These are phyloP conservation scores for Ceriops zippeliana DNA, from an alignment of 345 rosid genomes.

Conservation along the genomic window DNA sequence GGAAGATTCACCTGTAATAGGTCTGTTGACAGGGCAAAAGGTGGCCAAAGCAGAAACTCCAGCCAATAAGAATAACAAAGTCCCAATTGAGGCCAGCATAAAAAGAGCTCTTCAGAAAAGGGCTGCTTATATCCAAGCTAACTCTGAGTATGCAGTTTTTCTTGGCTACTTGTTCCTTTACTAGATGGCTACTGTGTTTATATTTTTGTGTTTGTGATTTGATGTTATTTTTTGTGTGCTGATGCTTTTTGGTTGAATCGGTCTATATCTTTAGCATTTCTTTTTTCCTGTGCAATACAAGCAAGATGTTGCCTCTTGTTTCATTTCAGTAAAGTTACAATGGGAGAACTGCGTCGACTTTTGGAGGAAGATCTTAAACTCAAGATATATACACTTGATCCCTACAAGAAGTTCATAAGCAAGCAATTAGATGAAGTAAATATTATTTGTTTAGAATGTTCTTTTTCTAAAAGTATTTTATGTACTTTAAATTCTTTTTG, in stretches of 20 bases:
- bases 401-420: conserved; percentile 60
- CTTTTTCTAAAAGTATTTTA: conserved; percentile 5
- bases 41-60: conserved; percentile 35
- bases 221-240: background rate
- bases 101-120: conserved; percentile 56
- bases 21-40: conserved; percentile 46
- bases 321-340: conserved; percentile 52
- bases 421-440: conserved; percentile 60
- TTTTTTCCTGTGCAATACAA: background rate
- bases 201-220: background rate
- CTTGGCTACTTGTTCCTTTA: background rate
- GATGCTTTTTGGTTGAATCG: conserved; percentile 1
- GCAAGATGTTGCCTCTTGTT: conserved; percentile 13
- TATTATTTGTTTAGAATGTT: conserved; percentile 7
- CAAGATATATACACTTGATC: conserved; percentile 58
- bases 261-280: background rate
- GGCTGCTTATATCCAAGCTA: conserved; percentile 56
- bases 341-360: conserved; percentile 77
- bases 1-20: conserved; percentile 78
- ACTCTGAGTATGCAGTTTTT: conserved; percentile 56
- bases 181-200: background rate
- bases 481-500: conserved; percentile 1
- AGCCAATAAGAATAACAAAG: conserved; percentile 35
- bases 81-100: conserved; percentile 42
- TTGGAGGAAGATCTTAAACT: conserved; percentile 82